phyloP scores from a whole-genome alignment of 2,329 filamentous ascomycete genomes.

The Penicillium frequentans region DNA sequence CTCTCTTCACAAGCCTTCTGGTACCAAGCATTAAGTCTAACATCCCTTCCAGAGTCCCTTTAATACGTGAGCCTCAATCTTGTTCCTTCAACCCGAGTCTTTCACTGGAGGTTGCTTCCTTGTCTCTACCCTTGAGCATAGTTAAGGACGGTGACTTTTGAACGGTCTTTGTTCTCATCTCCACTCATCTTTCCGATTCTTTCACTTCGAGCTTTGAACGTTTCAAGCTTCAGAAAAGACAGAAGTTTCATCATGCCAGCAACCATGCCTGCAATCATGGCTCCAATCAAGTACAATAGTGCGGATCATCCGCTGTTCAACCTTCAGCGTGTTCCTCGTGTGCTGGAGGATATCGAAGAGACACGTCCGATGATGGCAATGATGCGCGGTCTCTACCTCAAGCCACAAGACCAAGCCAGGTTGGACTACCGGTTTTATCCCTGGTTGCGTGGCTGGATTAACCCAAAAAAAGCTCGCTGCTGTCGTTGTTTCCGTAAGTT shows the following conservation, averaged over 20 bases:
- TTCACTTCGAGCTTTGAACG: too few species aligned
- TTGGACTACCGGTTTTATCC: too few species aligned
- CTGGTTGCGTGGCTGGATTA: not conserved
- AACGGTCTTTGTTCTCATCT: too few species aligned
- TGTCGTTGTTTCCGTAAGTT: not conserved
- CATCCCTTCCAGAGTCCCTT: not conserved
- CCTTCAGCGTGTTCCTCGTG: not conserved
- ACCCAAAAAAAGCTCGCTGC: not conserved
- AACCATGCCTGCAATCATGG: not conserved
- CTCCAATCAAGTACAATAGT: not conserved
- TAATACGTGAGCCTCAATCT: too few species aligned
- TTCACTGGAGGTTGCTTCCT: too few species aligned
- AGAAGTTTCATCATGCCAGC: too few species aligned
- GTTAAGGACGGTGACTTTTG: too few species aligned
- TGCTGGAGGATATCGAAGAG: not conserved
- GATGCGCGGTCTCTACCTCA: not conserved
- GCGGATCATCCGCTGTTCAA: not conserved
- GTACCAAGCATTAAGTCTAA: not conserved
- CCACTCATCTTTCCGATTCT: too few species aligned
- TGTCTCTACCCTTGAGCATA: too few species aligned
- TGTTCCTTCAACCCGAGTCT: too few species aligned
- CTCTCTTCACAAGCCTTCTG: not conserved
- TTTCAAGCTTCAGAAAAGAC: too few species aligned
- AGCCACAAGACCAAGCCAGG: not conserved
- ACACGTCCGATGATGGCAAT: not conserved